Evolutionary conservation across 352 stramenopile genomes (phyloP).

Genomic region (Phytophthora pisi): DNA sequence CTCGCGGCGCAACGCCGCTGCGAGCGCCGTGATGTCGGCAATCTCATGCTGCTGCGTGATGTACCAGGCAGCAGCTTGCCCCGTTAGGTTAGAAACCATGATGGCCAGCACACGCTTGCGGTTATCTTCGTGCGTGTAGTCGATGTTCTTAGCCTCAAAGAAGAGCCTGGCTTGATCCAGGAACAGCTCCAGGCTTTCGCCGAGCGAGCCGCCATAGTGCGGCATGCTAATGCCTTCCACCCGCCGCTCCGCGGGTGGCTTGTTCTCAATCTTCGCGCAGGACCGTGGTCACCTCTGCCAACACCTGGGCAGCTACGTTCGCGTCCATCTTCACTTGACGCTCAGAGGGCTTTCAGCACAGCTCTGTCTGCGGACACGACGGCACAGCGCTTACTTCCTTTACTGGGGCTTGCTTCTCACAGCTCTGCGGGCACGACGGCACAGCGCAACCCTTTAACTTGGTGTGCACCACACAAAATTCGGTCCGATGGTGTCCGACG

Average conservation of each 20-base stretch:
- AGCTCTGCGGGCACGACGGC: not conserved
- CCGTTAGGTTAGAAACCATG: not conserved
- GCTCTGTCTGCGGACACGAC: not conserved
- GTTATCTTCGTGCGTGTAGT: not conserved
- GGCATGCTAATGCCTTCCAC: not conserved
- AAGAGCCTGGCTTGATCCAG: not conserved
- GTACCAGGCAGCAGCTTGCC: not conserved
- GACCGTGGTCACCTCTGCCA: not conserved
- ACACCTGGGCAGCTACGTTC: not conserved
- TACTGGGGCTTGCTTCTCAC: too few species aligned
- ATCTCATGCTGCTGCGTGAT: slow-evolving; percentile 6
- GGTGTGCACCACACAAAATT: not conserved
- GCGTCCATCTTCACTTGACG: not conserved
- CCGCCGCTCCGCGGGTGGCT: not conserved
- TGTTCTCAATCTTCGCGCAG: not conserved
- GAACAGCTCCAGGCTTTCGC: not conserved
- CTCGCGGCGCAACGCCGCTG: not conserved
- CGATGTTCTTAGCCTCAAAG: not conserved
- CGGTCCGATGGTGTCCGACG: not conserved
- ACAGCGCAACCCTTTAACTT: not conserved
- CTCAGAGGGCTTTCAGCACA: not conserved
- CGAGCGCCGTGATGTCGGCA: not conserved
- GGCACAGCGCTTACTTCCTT: not conserved
- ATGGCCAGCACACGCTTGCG: not conserved
- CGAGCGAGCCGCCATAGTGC: not conserved